Percentiles rank a stretch among this genome's conserved stretches.
These are phyloP conservation scores for Beauveria pseudobassiana DNA, from an alignment of 2,329 filamentous ascomycete species.

Conservation along the genomic window DNA sequence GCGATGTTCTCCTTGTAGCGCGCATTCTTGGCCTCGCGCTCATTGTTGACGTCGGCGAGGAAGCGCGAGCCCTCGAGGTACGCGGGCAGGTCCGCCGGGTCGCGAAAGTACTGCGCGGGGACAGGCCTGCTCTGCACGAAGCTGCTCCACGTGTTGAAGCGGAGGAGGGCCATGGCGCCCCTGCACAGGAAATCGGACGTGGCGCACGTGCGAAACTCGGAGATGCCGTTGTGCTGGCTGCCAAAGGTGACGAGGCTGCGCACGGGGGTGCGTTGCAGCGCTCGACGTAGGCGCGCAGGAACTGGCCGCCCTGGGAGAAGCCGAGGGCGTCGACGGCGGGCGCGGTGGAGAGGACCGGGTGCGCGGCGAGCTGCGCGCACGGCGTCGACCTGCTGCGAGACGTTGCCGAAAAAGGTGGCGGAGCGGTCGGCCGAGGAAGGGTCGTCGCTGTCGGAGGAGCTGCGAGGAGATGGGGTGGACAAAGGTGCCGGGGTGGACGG, in stretches of 20 bases:
- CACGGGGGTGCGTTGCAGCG: slow-evolving; percentile 73
- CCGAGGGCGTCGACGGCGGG: slow-evolving; percentile 85
- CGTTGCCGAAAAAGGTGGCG: slow-evolving; percentile 85
- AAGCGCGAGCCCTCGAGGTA: slow-evolving; percentile 83
- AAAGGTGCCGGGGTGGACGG: slow-evolving; percentile 72
- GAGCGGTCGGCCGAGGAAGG: slow-evolving; percentile 62
- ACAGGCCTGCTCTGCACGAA: slow-evolving; percentile 76
- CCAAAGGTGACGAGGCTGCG: slow-evolving; percentile 81
- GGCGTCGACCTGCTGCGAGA: slow-evolving; percentile 66
- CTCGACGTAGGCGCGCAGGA: slow-evolving; percentile 86
- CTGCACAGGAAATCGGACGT: slow-evolving; percentile 72
- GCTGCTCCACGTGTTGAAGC: slow-evolving; percentile 69
- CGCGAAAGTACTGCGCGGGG: slow-evolving; percentile 90
- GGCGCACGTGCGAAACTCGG: slow-evolving; percentile 69
- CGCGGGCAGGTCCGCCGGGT: slow-evolving; percentile 50
- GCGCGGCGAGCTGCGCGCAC: slow-evolving; percentile 68
- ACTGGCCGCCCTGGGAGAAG: slow-evolving; percentile 93
- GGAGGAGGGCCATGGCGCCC: slow-evolving; percentile 68
- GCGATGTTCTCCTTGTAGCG: slow-evolving; percentile 66
- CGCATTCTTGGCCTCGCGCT: slow-evolving; percentile 65
- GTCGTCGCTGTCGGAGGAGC: slow-evolving; percentile 38
- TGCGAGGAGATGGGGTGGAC: slow-evolving; percentile 72
- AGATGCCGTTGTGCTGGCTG: slow-evolving; percentile 87
- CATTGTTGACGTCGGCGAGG: slow-evolving; percentile 94
- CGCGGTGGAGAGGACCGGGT: slow-evolving; percentile 74